Conservation (phyloP, 805 yeast genomes). For the Lachancea lanzarotensis region DNA sequence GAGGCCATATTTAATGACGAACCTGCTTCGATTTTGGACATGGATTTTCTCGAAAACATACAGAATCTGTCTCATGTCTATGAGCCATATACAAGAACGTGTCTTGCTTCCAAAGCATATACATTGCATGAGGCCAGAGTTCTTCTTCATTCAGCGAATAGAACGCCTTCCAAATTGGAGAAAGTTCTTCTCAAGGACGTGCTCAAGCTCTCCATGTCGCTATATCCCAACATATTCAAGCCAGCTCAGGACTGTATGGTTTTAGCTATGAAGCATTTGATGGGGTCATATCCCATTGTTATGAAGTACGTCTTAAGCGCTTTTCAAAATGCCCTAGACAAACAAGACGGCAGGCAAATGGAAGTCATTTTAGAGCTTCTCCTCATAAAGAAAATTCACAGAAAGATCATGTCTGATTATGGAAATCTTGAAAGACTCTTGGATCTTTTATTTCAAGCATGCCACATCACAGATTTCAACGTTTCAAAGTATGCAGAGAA, state of each 20-base stretch:
- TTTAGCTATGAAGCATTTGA: slow-evolving; percentile 62
- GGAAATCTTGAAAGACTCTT: slow-evolving; percentile 44
- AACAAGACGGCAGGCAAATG: slow-evolving; percentile 46
- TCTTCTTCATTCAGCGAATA: slow-evolving; percentile 61
- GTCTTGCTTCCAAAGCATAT: slow-evolving; percentile 68
- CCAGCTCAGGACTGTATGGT: slow-evolving; percentile 64
- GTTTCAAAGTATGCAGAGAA: slow-evolving; percentile 50
- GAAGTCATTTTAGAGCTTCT: slow-evolving; percentile 61
- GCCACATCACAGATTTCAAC: slow-evolving; percentile 48
- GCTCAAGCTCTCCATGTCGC: slow-evolving; percentile 56
- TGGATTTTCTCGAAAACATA: slow-evolving; percentile 48
- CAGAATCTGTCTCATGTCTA: slow-evolving; percentile 58
- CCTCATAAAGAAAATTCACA: slow-evolving; percentile 48
- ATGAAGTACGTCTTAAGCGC: slow-evolving; percentile 37
- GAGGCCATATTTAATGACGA: slow-evolving; percentile 56
- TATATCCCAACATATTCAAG: slow-evolving; percentile 60
- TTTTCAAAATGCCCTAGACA: slow-evolving; percentile 43
- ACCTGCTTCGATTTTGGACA: slow-evolving; percentile 47
- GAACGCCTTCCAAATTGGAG: slow-evolving; percentile 65
- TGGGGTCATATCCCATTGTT: slow-evolving; percentile 58
- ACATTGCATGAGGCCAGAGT: slow-evolving; percentile 71
- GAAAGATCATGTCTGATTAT: slow-evolving; percentile 52
- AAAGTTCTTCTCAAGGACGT: slow-evolving; percentile 57
- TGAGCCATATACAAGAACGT: slow-evolving; percentile 65
- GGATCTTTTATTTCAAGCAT: slow-evolving; percentile 46